Conservation (phyloP, 2,329 filamentous ascomycete species). For the Fusarium globosum region DNA sequence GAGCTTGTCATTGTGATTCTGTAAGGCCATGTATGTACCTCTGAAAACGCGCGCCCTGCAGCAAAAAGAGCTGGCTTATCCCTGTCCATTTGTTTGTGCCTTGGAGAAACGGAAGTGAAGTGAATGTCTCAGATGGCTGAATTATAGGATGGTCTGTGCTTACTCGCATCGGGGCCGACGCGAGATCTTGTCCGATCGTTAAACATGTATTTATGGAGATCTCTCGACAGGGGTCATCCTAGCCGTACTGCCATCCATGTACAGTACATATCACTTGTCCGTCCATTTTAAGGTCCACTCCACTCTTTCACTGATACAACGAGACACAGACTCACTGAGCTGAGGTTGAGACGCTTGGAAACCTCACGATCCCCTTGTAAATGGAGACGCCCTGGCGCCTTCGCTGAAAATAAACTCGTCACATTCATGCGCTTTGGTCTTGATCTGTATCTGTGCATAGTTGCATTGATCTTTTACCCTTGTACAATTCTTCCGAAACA, state of each 20-base stretch:
- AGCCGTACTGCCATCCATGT: neutral
- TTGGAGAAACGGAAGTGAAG: neutral
- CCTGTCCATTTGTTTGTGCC: neutral
- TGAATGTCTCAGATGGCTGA: conserved; percentile 7
- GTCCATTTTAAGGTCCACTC: neutral
- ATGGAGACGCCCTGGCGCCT: neutral
- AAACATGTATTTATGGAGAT: conserved; percentile 14
- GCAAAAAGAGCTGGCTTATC: neutral
- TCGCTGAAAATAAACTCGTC: neutral
- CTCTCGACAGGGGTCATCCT: conserved; percentile 7
- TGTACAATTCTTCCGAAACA: neutral
- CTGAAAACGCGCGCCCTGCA: neutral
- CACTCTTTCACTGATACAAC: neutral
- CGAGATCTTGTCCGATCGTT: conserved; percentile 40
- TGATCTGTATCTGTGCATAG: neutral
- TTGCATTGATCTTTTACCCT: neutral
- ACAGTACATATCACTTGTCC: neutral
- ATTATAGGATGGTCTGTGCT: conserved; percentile 36
- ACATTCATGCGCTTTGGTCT: conserved; percentile 2
- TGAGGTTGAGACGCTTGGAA: conserved; percentile 13
- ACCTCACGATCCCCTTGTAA: conserved; percentile 11
- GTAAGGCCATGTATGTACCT: neutral
- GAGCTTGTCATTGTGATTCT: neutral
- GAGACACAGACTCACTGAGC: neutral
- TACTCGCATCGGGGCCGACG: conserved; percentile 31